phyloP scores from a whole-genome alignment of 148 eudicot genomes.

The Oxyria digyna region DNA sequence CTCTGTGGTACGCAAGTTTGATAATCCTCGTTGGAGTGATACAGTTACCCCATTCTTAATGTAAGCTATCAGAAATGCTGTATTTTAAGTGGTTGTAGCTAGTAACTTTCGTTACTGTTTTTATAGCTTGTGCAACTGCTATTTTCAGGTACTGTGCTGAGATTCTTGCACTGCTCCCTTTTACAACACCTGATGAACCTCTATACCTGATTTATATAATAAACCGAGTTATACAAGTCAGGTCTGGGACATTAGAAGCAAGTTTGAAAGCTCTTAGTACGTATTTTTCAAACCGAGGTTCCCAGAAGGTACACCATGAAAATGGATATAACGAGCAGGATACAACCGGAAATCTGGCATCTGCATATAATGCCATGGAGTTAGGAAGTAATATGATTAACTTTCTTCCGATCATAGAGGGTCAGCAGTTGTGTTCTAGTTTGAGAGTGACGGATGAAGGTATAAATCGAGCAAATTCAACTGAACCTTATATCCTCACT shows the following conservation, averaged over 20 bases:
- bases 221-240: slow-evolving; percentile 91
- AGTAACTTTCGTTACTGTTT: not conserved
- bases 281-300: slow-evolving; percentile 38
- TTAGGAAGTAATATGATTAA: not conserved
- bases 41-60: slow-evolving; percentile 58
- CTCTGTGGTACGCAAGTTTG: slow-evolving; percentile 86
- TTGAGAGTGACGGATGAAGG: slow-evolving; percentile 18
- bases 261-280: slow-evolving; percentile 54
- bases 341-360: slow-evolving; percentile 16
- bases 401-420: slow-evolving; percentile 5
- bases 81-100: not conserved
- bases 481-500: slow-evolving; percentile 19
- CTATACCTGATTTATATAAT: slow-evolving; percentile 74
- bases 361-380: slow-evolving; percentile 12
- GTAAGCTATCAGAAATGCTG: slow-evolving; percentile 29
- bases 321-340: slow-evolving; percentile 32
- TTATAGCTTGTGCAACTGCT: slow-evolving; percentile 9
- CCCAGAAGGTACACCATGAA: slow-evolving; percentile 22
- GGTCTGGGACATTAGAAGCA: slow-evolving; percentile 82
- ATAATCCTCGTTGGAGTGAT: slow-evolving; percentile 55
- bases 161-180: slow-evolving; percentile 86
- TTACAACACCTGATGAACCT: slow-evolving; percentile 85
- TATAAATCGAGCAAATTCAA: slow-evolving; percentile 18
- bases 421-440: slow-evolving; percentile 17
- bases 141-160: slow-evolving; percentile 79